Evolutionary conservation across 2,329 filamentous ascomycete species (phyloP).

Genomic region (Stagonosporopsis rhizophila): DNA sequence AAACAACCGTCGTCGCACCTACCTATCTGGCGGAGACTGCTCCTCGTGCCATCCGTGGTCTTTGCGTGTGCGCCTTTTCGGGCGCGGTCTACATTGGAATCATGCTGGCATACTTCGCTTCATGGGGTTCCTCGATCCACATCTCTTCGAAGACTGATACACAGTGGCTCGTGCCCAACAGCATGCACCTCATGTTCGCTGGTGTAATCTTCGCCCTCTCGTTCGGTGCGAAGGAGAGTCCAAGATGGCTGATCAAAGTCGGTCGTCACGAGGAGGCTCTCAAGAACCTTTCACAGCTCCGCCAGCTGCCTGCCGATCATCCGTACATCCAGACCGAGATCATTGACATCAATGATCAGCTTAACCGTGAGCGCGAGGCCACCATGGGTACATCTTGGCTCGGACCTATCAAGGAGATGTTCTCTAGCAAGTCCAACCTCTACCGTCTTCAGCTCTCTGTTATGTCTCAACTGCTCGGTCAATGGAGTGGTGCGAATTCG

Average conservation of each 20-base stretch:
- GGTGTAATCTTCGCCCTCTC: conserved; percentile 73
- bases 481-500: conserved; percentile 75
- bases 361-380: conserved; percentile 75
- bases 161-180: conserved; percentile 71
- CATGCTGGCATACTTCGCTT: conserved; percentile 79
- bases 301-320: conserved; percentile 65
- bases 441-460: conserved; percentile 75
- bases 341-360: conserved; percentile 67
- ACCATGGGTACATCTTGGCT: conserved; percentile 69
- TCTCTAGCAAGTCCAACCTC: conserved; percentile 71
- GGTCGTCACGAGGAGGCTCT: conserved; percentile 66
- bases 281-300: conserved; percentile 63
- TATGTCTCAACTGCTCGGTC: conserved; percentile 73
- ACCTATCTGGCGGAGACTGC: conserved; percentile 77
- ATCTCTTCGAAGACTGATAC: conserved; percentile 54
- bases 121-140: conserved; percentile 60
- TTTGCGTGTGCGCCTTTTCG: conserved; percentile 75
- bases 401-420: conserved; percentile 72
- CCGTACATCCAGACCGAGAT: conserved; percentile 69
- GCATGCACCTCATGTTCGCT: conserved; percentile 79
- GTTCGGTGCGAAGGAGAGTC: conserved; percentile 73
- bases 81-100: conserved; percentile 76
- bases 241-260: conserved; percentile 72
- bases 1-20: conserved; percentile 72
- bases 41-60: conserved; percentile 71